A percentile compares a stretch with the other conserved stretches of the same genome.
Evolutionary conservation across 148 eudicot genomes (phyloP).

Genomic region (Amaranthus cruentus): DNA sequence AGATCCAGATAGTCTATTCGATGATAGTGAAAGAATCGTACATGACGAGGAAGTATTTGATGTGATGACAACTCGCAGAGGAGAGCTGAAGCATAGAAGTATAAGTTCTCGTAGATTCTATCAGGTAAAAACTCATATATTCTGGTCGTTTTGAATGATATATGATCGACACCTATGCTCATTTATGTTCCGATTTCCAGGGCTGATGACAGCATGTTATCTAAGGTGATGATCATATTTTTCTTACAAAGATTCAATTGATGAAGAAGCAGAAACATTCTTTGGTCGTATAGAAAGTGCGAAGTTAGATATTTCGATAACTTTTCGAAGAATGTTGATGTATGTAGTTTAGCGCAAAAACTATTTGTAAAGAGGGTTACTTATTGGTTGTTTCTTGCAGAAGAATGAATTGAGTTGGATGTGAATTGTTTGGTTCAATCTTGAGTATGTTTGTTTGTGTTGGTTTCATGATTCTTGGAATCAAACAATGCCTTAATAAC

Average conservation of each 20-base stretch:
- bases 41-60: slow-evolving; percentile 61
- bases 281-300: neutral
- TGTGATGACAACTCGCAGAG: slow-evolving; percentile 72
- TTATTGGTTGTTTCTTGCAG: no score
- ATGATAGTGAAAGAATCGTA: slow-evolving; percentile 24
- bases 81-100: slow-evolving; percentile 70
- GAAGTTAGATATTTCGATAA: neutral
- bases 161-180: neutral
- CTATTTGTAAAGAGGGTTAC: neutral
- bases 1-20: slow-evolving; percentile 19
- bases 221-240: neutral
- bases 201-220: neutral
- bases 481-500: no score
- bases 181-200: slow-evolving; percentile 7
- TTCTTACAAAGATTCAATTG: neutral
- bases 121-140: slow-evolving; percentile 9
- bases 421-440: no score
- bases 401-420: no score
- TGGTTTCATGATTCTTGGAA: no score
- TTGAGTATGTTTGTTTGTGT: no score
- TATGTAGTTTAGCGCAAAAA: neutral
- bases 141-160: neutral
- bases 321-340: neutral
- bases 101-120: slow-evolving; percentile 34
- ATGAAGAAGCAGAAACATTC: neutral